Evolutionary conservation across 805 yeast genomes (phyloP).

Genomic region (Torulaspora franciscae): DNA sequence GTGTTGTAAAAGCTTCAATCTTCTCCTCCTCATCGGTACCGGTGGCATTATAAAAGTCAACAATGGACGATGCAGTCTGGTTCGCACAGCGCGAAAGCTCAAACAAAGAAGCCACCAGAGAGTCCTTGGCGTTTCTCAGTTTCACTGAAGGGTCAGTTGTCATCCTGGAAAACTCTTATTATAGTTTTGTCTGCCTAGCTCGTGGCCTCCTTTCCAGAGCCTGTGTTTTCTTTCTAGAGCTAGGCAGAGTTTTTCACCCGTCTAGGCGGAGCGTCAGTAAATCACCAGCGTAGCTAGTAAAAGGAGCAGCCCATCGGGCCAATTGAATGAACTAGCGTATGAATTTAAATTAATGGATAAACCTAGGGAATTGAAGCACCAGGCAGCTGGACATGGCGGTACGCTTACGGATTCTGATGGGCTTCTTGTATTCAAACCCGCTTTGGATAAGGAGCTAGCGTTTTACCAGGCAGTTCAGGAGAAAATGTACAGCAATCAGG

Average conservation of each 20-base stretch:
- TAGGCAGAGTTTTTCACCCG: constrained; percentile 8
- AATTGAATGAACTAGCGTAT: neutral
- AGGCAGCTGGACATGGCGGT: constrained; percentile 94
- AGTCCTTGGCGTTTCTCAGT: constrained; percentile 37
- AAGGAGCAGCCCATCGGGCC: neutral
- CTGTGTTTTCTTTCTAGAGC: neutral
- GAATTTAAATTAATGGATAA: neutral
- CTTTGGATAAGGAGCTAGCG: constrained; percentile 60
- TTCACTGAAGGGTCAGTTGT: constrained; percentile 34
- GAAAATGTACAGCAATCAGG: constrained; percentile 10
- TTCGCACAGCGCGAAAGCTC: constrained; percentile 83
- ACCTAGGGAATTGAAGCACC: constrained; percentile 39
- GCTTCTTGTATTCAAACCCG: constrained; percentile 65
- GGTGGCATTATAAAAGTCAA: constrained; percentile 62
- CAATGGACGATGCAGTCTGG: constrained; percentile 75
- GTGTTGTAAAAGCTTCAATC: constrained; percentile 42
- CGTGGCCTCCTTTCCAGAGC: constrained; percentile 4
- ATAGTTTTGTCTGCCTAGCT: constrained; percentile 2
- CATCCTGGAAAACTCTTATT: constrained; percentile 13
- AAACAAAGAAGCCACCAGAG: constrained; percentile 72
- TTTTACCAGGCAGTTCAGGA: constrained; percentile 49
- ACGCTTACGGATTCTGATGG: constrained; percentile 60
- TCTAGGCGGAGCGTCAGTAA: constrained; percentile 1
- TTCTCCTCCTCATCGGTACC: constrained; percentile 45
- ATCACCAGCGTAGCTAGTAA: neutral